phyloP scores from a whole-genome alignment of 2,329 filamentous ascomycete genomes.

The Chaetomiaceae sp. region DNA sequence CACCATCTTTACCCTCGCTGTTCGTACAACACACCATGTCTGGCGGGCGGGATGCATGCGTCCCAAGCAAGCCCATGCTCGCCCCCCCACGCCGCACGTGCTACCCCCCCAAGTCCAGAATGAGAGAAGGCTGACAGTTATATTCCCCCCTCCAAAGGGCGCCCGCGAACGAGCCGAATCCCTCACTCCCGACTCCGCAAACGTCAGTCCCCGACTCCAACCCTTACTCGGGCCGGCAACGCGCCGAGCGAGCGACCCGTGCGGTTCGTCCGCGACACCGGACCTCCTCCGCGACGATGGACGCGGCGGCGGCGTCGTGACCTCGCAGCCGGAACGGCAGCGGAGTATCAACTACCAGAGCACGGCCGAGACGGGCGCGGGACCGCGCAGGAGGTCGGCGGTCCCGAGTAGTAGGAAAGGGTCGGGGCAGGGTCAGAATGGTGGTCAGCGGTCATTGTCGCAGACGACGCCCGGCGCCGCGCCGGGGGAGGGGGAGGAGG shows the following conservation, averaged over 20 bases:
- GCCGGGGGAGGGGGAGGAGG: background rate
- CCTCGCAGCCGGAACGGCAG: conserved; percentile 19
- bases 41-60: too few relatives aligned
- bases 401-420: conserved; percentile 9
- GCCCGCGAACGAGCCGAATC: conserved; percentile 30
- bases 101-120: background rate
- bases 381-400: conserved; percentile 18
- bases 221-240: conserved; percentile 21
- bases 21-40: conserved; percentile 18
- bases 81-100: conserved; percentile 7
- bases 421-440: conserved; percentile 10
- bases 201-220: conserved; percentile 20
- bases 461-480: too few relatives aligned
- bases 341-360: conserved; percentile 26
- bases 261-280: conserved; percentile 4
- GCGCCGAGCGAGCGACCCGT: conserved; percentile 15
- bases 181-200: conserved; percentile 12
- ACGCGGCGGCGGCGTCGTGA: conserved; percentile 24
- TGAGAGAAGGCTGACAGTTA: background rate
- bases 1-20: conserved; percentile 20
- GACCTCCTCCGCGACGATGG: conserved; percentile 23
- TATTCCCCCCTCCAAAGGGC: conserved; percentile 17
- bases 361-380: conserved; percentile 16
- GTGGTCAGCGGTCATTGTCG: too few relatives aligned
- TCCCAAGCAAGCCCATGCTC: too few relatives aligned